Evolutionary conservation across 2,329 filamentous ascomycete genomes (phyloP).

Genomic region (Beauveria varroae): DNA sequence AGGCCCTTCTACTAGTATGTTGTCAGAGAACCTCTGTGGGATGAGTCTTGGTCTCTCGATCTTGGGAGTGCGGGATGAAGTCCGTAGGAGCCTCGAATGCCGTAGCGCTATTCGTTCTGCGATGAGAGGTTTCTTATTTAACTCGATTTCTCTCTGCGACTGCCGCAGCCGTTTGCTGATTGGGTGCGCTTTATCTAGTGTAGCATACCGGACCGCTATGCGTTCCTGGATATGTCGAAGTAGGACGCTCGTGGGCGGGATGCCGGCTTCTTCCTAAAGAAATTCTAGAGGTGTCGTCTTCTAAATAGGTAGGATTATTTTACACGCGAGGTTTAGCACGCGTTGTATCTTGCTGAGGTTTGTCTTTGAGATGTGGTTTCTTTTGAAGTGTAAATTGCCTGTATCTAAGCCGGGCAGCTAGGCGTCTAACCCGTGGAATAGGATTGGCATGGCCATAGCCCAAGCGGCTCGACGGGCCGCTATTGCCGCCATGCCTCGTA

Average conservation of each 20-base stretch:
- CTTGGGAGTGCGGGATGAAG: neutral
- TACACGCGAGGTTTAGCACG: slow-evolving; percentile 1
- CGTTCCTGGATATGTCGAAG: neutral
- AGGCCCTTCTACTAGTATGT: neutral
- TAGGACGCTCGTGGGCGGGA: neutral
- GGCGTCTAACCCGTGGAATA: neutral
- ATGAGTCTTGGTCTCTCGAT: slow-evolving; percentile 1
- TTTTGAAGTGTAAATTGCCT: neutral
- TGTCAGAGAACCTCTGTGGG: slow-evolving; percentile 1
- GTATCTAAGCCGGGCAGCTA: neutral
- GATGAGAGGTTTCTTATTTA: slow-evolving; percentile 4
- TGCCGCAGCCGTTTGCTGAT: neutral
- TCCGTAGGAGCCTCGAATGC: neutral
- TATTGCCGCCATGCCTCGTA: neutral
- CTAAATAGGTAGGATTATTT: neutral
- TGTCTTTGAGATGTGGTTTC: slow-evolving; percentile 4
- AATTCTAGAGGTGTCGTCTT: neutral
- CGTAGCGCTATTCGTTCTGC: neutral
- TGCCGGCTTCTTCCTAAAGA: slow-evolving; percentile 1
- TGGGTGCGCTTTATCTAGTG: neutral
- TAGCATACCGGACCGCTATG: neutral
- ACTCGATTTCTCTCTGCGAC: neutral
- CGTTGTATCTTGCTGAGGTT: slow-evolving; percentile 1
- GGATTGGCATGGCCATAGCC: neutral
- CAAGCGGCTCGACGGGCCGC: neutral